Base-by-base conservation (phyloP, 345 rosid genomes). In the Lumnitzera racemosa region DNA sequence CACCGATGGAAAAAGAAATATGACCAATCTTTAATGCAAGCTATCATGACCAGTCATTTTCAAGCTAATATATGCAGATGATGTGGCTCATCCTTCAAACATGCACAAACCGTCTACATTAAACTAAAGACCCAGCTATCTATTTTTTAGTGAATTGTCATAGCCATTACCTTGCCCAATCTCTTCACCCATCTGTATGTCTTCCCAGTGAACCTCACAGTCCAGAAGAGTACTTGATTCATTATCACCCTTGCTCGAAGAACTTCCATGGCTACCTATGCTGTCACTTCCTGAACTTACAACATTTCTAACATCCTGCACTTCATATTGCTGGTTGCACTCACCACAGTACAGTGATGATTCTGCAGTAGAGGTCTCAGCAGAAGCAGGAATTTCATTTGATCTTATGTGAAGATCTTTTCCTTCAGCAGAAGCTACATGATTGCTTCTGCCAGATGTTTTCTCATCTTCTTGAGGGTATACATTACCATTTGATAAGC, bases 161-260 rank as follows among this genome's bases (percentile, higher is more conserved):
- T 36, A 36, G 10, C 29, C 61, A 15, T 69, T 77, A 89, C 96
- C 98, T 83, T 85, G 83, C 14, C 96, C 98, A 56, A 89, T 71
- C 76, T 85, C 85, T 71, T 83, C 89, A 49, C 90, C 81, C 43
- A 92, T 65, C 54, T 68, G 72, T 25, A 92, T 80, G 70, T 87
- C 85, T 71, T 89, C 85, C 94, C 91, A 92, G 13, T 11, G 80
- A 72, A 92, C 82, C 73, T 74, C 91, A 61, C 89, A 85, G 13
- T 78, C 81, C 8, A 67, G 62, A 43, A 51, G 51, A 12, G 70
- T 41, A 25, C 67, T 65, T 51, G 74, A 62, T 36, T 81, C 89
- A 24, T 55, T 65, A 56, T 72, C 78, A 68, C 65, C 78, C 73
- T 72, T 78, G 68, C 79, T 74, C 41, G 84, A 73, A 67, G 76